These are phyloP conservation scores for Mycena sp. DNA, from an alignment of 1,284 basidiomycete genomes.

Conservation along the genomic window DNA sequence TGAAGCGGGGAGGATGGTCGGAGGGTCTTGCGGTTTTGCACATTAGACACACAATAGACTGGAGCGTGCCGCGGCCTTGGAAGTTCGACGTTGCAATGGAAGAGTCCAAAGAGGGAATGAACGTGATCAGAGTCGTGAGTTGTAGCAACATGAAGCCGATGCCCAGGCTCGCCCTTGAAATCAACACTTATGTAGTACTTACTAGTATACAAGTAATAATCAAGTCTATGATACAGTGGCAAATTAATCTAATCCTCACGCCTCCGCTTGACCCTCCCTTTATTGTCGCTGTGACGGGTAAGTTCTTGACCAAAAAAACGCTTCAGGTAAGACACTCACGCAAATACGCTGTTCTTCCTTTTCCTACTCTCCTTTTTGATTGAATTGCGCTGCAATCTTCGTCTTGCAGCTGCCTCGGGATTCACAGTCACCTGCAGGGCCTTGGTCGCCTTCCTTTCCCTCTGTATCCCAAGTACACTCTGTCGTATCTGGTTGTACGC, in stretches of 20 bases:
- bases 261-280: slow-evolving; percentile 49
- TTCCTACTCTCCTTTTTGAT: slow-evolving; percentile 87
- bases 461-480: slow-evolving; percentile 71
- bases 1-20: too few relatives aligned
- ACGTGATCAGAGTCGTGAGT: too few relatives aligned
- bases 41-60: too few relatives aligned
- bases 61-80: too few relatives aligned
- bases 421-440: slow-evolving; percentile 73
- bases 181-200: too few relatives aligned
- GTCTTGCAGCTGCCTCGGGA: slow-evolving; percentile 81
- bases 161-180: too few relatives aligned
- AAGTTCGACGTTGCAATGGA: too few relatives aligned
- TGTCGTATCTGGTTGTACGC: slow-evolving; percentile 87
- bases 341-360: slow-evolving; percentile 65
- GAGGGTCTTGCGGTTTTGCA: too few relatives aligned
- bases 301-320: neutral
- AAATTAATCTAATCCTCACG: slow-evolving; percentile 38
- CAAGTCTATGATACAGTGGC: slow-evolving; percentile 6
- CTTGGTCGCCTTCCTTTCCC: slow-evolving; percentile 76
- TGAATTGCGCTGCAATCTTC: slow-evolving; percentile 73
- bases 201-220: slow-evolving; percentile 16
- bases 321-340: slow-evolving; percentile 50
- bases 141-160: too few relatives aligned
- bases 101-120: too few relatives aligned
- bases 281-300: slow-evolving; percentile 47